Evolutionary conservation across 768 basidiomycete species (phyloP).

Genomic region (Lentinula sp.): DNA sequence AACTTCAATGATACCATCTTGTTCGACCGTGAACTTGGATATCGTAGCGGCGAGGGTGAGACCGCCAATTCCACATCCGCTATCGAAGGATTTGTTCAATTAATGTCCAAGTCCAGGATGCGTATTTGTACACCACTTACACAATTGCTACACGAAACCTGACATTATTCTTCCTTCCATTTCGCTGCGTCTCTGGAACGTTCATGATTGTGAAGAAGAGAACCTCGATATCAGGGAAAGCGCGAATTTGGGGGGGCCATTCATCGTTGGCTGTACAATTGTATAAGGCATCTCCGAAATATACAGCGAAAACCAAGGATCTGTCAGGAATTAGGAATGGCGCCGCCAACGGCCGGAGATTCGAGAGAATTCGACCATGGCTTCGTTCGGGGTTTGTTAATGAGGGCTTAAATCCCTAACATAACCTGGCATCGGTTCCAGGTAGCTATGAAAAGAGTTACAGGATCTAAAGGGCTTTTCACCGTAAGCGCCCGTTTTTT

Average conservation of each 20-base stretch:
- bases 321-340: too few relatives aligned
- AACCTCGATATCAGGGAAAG: too few relatives aligned
- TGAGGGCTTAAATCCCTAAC: too few relatives aligned
- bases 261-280: background rate
- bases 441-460: too few relatives aligned
- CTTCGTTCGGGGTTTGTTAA: too few relatives aligned
- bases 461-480: too few relatives aligned
- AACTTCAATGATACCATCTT: conserved; percentile 15
- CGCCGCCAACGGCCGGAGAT: too few relatives aligned
- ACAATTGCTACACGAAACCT: background rate
- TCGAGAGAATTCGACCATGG: too few relatives aligned
- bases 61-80: conserved; percentile 29
- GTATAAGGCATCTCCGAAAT: background rate
- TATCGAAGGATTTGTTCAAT: too few relatives aligned
- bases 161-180: background rate
- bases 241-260: too few relatives aligned
- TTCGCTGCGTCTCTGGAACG: background rate
- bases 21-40: conserved; percentile 15
- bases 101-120: background rate
- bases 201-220: background rate
- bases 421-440: too few relatives aligned
- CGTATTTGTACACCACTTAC: background rate
- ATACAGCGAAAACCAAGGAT: background rate
- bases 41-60: conserved; percentile 31
- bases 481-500: too few relatives aligned